Percentiles rank a stretch among this genome's conserved stretches.
phyloP scores from a whole-genome alignment of 2,329 filamentous ascomycete genomes.

The Ceratocystis cubensis region DNA sequence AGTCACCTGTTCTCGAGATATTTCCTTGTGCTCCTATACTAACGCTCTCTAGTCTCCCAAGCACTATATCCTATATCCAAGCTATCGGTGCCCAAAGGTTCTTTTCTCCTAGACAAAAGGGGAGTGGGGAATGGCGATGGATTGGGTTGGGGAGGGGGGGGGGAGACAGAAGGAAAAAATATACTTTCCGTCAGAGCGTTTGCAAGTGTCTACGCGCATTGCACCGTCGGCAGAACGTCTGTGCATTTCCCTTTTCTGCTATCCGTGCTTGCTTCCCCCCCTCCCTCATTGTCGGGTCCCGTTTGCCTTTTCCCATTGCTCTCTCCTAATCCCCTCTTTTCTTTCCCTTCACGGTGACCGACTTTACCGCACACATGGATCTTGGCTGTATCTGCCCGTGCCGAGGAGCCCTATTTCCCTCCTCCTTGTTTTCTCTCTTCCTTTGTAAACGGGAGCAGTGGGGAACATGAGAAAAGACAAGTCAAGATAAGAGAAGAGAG shows the following conservation, averaged over 20 bases:
- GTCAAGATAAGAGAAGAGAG: neutral
- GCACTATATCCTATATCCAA: too few species aligned
- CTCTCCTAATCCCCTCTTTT: neutral
- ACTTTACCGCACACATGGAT: neutral
- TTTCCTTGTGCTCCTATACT: too few species aligned
- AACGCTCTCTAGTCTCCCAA: too few species aligned
- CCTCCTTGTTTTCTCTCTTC: slow-evolving; percentile 7
- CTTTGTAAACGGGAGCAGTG: neutral
- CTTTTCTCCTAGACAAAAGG: too few species aligned
- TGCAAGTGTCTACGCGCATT: neutral
- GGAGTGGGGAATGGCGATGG: too few species aligned
- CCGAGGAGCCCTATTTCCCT: neutral
- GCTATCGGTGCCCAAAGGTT: too few species aligned
- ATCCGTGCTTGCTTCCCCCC: neutral
- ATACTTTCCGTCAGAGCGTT: neutral
- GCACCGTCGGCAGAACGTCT: slow-evolving; percentile 1
- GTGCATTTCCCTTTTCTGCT: slow-evolving; percentile 1
- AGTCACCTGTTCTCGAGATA: neutral
- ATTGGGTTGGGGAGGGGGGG: too few species aligned
- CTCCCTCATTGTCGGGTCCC: neutral
- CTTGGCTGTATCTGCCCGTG: slow-evolving; percentile 4
- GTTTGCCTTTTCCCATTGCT: neutral
- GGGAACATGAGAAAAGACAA: neutral
- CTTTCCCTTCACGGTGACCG: neutral
- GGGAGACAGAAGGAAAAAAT: neutral